phyloP scores from a whole-genome alignment of 495 filamentous ascomycete species.

The Melanomma pulvis-pyrius region DNA sequence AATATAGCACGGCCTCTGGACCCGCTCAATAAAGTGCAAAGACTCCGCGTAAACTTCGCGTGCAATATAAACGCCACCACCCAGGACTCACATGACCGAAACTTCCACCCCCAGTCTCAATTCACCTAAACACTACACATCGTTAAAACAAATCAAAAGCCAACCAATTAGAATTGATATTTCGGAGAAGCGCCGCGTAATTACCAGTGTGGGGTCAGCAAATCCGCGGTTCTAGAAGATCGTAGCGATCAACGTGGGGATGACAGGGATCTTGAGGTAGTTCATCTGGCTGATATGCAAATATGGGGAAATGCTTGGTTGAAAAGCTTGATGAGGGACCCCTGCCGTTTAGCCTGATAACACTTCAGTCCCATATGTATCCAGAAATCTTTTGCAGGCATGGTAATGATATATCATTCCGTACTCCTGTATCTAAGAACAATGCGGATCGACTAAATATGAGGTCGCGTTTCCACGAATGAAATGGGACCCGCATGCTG shows the following conservation, averaged over 20 bases:
- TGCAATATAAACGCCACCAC: neutral
- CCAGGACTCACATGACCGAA: neutral
- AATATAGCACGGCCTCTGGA: neutral
- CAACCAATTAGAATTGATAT: neutral
- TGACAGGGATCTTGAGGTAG: neutral
- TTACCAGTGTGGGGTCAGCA: neutral
- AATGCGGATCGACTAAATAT: neutral
- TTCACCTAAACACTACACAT: neutral
- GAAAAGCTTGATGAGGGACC: slow-evolving; percentile 25
- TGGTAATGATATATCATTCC: neutral
- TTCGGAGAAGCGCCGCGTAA: neutral
- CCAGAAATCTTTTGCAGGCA: neutral
- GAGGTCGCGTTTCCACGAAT: slow-evolving; percentile 18
- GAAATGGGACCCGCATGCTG: neutral
- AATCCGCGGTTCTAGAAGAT: neutral
- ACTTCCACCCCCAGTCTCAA: neutral
- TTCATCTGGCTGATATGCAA: slow-evolving; percentile 10
- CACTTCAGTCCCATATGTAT: too few species aligned
- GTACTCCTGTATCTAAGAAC: neutral
- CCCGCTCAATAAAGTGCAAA: slow-evolving; percentile 1
- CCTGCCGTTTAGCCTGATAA: slow-evolving; percentile 21
- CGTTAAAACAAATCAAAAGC: neutral
- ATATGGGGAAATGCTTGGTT: slow-evolving; percentile 17
- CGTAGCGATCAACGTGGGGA: slow-evolving; percentile 19
- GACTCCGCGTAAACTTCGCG: neutral